These are phyloP conservation scores for Thymus mandschuricus DNA, from an alignment of 257 asterid species.

Conservation along the genomic window DNA sequence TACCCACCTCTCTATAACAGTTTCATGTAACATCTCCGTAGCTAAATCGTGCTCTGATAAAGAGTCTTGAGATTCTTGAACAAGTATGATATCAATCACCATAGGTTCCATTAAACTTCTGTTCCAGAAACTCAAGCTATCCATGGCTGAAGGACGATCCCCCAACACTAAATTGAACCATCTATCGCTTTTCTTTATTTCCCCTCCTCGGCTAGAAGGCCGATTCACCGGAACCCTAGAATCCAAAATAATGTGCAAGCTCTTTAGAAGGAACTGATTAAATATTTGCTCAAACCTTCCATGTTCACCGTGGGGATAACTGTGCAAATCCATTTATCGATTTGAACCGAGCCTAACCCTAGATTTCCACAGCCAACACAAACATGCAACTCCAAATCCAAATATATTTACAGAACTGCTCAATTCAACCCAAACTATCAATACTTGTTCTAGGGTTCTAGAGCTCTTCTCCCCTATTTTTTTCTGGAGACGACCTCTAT, in stretches of 20 bases:
- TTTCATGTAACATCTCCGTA: slow-evolving; percentile 54
- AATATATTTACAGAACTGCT: slow-evolving; percentile 15
- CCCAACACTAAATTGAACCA: slow-evolving; percentile 92
- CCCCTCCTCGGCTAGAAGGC: slow-evolving; percentile 57
- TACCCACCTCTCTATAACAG: slow-evolving; percentile 89
- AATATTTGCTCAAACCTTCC: slow-evolving; percentile 93
- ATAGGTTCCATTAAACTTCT: slow-evolving; percentile 90
- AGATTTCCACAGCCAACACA: slow-evolving; percentile 27
- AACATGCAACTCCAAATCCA: slow-evolving; percentile 22
- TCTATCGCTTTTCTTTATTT: slow-evolving; percentile 76
- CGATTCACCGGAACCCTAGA: slow-evolving; percentile 84
- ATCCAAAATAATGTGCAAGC: slow-evolving; percentile 85
- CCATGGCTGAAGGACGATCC: slow-evolving; percentile 87
- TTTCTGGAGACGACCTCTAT: slow-evolving; percentile 28
- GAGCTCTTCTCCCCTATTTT: not conserved
- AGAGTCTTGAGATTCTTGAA: slow-evolving; percentile 55
- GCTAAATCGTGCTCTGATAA: slow-evolving; percentile 43
- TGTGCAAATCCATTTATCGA: slow-evolving; percentile 70
- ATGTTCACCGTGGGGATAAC: slow-evolving; percentile 64
- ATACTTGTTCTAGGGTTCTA: slow-evolving; percentile 8
- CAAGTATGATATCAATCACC: slow-evolving; percentile 84
- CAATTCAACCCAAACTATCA: slow-evolving; percentile 26
- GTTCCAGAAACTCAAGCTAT: slow-evolving; percentile 89
- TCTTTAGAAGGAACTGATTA: slow-evolving; percentile 84
- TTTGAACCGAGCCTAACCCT: slow-evolving; percentile 33